Conservation (phyloP, 352 stramenopile genomes). For the Pythium plurisporium region DNA sequence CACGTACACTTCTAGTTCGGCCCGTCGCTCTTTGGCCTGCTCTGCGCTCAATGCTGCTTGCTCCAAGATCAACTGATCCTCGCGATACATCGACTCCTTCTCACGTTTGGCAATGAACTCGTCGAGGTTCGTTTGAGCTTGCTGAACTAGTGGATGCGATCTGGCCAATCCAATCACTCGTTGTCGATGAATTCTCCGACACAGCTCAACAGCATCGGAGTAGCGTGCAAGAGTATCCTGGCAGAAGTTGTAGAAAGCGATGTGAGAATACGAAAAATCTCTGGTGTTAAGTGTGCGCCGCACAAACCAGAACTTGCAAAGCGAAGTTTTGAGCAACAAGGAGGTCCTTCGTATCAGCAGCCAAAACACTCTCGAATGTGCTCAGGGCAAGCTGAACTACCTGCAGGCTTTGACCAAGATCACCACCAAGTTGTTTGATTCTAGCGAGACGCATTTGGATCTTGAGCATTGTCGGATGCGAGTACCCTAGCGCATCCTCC, state of each 20-base stretch:
- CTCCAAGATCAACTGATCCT: slow-evolving; percentile 10
- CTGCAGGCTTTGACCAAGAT: slow-evolving; percentile 4
- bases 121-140: slow-evolving; percentile 1
- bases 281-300: neutral
- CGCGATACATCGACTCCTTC: neutral
- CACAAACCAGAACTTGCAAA: slow-evolving; percentile 38
- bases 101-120: slow-evolving; percentile 21
- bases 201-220: slow-evolving; percentile 5
- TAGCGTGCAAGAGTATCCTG: slow-evolving; percentile 14
- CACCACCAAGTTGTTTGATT: slow-evolving; percentile 11
- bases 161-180: neutral
- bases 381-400: slow-evolving; percentile 19
- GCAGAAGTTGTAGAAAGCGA: too few species aligned
- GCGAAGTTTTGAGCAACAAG: slow-evolving; percentile 33
- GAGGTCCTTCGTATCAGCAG: slow-evolving; percentile 44
- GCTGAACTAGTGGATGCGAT: slow-evolving; percentile 3
- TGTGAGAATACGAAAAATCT: neutral
- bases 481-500: slow-evolving; percentile 32
- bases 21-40: neutral
- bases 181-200: neutral
- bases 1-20: slow-evolving; percentile 15
- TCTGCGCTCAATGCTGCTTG: slow-evolving; percentile 3
- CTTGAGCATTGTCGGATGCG: slow-evolving; percentile 58
- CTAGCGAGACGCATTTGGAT: slow-evolving; percentile 38
- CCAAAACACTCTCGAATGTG: slow-evolving; percentile 26